A percentile compares a stretch with the other conserved stretches of the same genome.
These are phyloP conservation scores for Coemansia sp. DNA, from an alignment of 192 early-diverging fungal genomes.

Conservation along the genomic window DNA sequence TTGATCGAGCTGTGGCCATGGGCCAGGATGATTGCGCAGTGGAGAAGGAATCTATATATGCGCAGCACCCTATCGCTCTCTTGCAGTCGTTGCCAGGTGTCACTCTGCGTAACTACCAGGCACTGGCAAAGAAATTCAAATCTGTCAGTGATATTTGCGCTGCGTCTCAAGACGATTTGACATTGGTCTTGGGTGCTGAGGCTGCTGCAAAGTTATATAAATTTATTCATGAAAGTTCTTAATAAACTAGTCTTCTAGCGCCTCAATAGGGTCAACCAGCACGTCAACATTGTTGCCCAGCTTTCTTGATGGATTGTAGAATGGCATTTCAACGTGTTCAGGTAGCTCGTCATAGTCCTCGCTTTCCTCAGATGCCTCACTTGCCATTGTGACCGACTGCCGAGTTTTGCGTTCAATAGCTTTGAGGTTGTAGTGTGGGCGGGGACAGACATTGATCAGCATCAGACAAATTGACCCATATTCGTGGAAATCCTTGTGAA, in stretches of 20 bases:
- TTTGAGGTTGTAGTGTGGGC: not conserved
- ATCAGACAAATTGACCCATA: not conserved
- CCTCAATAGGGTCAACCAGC: not conserved
- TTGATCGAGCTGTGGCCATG: conserved; percentile 66
- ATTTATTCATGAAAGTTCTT: conserved; percentile 62
- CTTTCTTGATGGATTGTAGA: not conserved
- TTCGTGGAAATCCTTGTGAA: not conserved
- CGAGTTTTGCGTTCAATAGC: not conserved
- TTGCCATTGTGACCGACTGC: not conserved
- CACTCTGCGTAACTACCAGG: conserved; percentile 77
- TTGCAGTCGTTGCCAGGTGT: conserved; percentile 88
- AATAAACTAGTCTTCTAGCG: not conserved
- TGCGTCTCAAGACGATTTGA: conserved; percentile 53
- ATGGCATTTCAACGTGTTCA: not conserved
- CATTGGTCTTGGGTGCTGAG: conserved; percentile 66
- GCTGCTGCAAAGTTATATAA: conserved; percentile 62
- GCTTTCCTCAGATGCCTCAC: not conserved
- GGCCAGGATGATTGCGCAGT: conserved; percentile 68
- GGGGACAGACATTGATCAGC: not conserved
- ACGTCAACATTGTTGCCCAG: not conserved
- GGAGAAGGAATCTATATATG: conserved; percentile 69
- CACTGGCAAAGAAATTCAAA: conserved; percentile 69
- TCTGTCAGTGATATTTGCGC: conserved; percentile 69
- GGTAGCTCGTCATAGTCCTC: not conserved
- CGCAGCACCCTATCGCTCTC: conserved; percentile 75